Percentiles rank a stretch among this genome's conserved stretches.
Evolutionary conservation across 2,329 filamentous ascomycete genomes (phyloP).

Genomic region (Podosphaera aphanis): DNA sequence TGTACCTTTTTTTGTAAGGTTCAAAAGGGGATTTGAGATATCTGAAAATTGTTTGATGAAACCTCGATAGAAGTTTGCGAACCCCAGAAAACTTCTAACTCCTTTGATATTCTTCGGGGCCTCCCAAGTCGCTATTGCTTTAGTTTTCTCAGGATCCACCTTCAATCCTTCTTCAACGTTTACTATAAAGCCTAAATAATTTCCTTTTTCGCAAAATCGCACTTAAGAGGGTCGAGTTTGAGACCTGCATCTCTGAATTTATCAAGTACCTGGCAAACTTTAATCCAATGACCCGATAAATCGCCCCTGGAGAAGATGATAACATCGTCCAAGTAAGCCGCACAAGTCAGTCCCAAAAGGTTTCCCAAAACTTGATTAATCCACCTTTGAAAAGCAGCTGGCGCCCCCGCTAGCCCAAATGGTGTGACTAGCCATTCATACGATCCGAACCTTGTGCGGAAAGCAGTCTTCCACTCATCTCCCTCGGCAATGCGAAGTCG

Average conservation of each 20-base stretch:
- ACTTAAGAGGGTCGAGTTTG: background rate
- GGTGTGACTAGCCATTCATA: too few species aligned
- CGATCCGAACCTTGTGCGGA: background rate
- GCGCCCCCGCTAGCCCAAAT: background rate
- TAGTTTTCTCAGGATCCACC: background rate
- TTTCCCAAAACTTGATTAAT: background rate
- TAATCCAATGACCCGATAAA: background rate
- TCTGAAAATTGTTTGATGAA: background rate
- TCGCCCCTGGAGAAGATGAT: background rate
- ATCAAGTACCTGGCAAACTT: background rate
- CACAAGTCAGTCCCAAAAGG: background rate
- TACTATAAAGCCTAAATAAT: background rate
- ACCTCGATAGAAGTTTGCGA: background rate
- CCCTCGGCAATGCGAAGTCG: background rate
- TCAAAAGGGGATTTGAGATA: background rate
- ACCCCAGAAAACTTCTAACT: background rate
- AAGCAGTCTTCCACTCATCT: constrained; percentile 1
- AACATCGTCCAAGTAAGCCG: background rate
- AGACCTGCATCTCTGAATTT: background rate
- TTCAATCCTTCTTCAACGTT: background rate
- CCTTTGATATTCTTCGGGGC: background rate
- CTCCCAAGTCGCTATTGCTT: background rate
- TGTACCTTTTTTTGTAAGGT: background rate
- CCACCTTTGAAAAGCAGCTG: background rate
- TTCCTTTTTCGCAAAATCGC: background rate